Percentiles rank a stretch among this genome's conserved stretches.
Conservation (phyloP, 164 flowering plant species). For the Chimonanthus praecox region DNA sequence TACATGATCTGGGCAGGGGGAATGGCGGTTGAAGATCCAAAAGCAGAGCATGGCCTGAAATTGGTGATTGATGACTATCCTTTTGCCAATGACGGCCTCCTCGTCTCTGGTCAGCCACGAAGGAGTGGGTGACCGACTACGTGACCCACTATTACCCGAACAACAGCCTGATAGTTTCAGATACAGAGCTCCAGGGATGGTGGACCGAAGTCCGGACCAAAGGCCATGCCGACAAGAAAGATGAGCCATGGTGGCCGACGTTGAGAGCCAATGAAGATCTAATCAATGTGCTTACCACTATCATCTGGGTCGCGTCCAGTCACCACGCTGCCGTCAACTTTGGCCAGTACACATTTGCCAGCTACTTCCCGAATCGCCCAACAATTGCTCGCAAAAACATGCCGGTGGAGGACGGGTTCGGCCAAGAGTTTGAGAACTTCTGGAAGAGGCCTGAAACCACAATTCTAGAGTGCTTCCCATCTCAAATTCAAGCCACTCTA, state of each 20-base stretch:
- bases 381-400: constrained; percentile 48
- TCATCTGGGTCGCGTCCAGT: constrained; percentile 64
- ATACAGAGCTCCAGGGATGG: constrained; percentile 73
- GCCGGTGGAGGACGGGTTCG: constrained; percentile 43
- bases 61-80: constrained; percentile 69
- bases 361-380: constrained; percentile 74
- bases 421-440: constrained; percentile 13
- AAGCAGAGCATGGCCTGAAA: constrained; percentile 58
- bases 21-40: constrained; percentile 68
- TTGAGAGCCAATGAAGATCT: constrained; percentile 44
- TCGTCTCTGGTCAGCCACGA: constrained; percentile 56
- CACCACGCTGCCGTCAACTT: constrained; percentile 86
- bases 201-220: constrained; percentile 60
- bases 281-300: constrained; percentile 44
- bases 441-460: constrained; percentile 19
- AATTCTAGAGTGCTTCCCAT: constrained; percentile 28
- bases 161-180: constrained; percentile 26
- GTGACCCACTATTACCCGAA: constrained; percentile 51
- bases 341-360: constrained; percentile 60
- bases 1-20: constrained; percentile 42
- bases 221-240: constrained; percentile 77
- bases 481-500: constrained; percentile 29
- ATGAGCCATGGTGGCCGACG: constrained; percentile 77
- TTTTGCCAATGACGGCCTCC: constrained; percentile 68
- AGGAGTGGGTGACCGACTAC: constrained; percentile 62